A percentile compares a stretch with the other conserved stretches of the same genome.
These are phyloP conservation scores for Kalmusia sp. DNA, from an alignment of 2,329 filamentous ascomycete species.

Conservation along the genomic window DNA sequence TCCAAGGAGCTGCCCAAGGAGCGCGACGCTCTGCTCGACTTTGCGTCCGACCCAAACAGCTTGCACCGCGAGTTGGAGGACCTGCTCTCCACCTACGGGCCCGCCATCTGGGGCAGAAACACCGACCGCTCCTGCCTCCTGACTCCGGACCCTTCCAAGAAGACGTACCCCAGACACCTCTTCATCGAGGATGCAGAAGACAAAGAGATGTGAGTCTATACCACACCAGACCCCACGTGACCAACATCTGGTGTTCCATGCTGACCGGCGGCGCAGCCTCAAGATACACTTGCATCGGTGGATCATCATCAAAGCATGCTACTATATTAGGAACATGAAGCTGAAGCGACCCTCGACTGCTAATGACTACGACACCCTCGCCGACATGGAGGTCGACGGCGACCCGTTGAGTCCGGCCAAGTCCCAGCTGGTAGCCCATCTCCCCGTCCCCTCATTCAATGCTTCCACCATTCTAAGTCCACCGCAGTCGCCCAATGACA, in stretches of 20 bases:
- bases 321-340: slow-evolving; percentile 48
- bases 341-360: slow-evolving; percentile 40
- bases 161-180: slow-evolving; percentile 43
- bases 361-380: slow-evolving; percentile 38
- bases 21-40: slow-evolving; percentile 45
- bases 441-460: not conserved
- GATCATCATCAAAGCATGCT: slow-evolving; percentile 50
- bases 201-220: slow-evolving; percentile 36
- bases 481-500: slow-evolving; percentile 37
- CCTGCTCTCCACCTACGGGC: slow-evolving; percentile 39
- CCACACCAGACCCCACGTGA: not conserved
- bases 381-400: slow-evolving; percentile 38
- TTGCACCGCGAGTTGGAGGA: slow-evolving; percentile 42
- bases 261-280: slow-evolving; percentile 31
- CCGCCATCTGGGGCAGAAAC: slow-evolving; percentile 44
- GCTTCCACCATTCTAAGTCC: slow-evolving; percentile 20
- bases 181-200: slow-evolving; percentile 42
- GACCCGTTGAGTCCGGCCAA: slow-evolving; percentile 20
- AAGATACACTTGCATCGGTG: slow-evolving; percentile 47
- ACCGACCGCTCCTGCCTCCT: slow-evolving; percentile 42
- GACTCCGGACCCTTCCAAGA: slow-evolving; percentile 40
- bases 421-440: slow-evolving; percentile 18
- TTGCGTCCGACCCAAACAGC: slow-evolving; percentile 40
- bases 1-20: slow-evolving; percentile 47
- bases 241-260: not conserved